Base-by-base conservation (phyloP, 306 rosid species). In the Adenanthera pavonina region DNA sequence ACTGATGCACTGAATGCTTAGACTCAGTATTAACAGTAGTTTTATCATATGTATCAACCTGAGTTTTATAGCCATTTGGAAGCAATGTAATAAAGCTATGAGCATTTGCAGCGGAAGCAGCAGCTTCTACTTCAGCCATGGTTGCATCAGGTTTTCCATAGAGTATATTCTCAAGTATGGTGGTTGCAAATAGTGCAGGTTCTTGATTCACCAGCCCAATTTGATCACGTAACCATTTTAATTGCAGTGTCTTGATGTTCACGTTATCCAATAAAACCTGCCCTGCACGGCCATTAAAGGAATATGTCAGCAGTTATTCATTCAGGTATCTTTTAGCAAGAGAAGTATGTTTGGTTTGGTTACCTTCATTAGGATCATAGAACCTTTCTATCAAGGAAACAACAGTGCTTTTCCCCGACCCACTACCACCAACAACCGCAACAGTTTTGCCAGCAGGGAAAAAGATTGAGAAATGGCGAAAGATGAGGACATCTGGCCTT, bases 401-500 rank as follows among this genome's bases (percentile, higher is more conserved):
- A 5, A 91, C 92, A 2, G 95, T 91, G 53, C 74, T 69, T 46
- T 69, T 69, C 20, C 74, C 74, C 0, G 99, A 96, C 20, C 99
- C 99, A 67, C 99, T 96, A 20, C 99, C 98, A 0, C 99, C 99
- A 51, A 96, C 98, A 83, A 96, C 97, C 0, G 99, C 99, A 13
- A 94, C 89, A 0, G 98, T 96, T 84, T 93, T 96, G 46, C 98
- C 99, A 3, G 98, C 99, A 1, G 98, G 94, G 77, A 96, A 96
- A 83, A 92, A 96, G 75, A 96, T 92, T 1, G 98, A 93, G 84
- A 96, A 96, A 72, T 84, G 92, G 34, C 91, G 84, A n/a, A 96
- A 96, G 67, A 96, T 92, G 10, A 93, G 82, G 54, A 96, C 95
- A 19, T 96, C 99, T 4, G 98, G 98, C 81, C 97, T 90, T 0